Evolutionary conservation across 352 stramenopile genomes (phyloP).

Genomic region (Globisporangium nodosum): DNA sequence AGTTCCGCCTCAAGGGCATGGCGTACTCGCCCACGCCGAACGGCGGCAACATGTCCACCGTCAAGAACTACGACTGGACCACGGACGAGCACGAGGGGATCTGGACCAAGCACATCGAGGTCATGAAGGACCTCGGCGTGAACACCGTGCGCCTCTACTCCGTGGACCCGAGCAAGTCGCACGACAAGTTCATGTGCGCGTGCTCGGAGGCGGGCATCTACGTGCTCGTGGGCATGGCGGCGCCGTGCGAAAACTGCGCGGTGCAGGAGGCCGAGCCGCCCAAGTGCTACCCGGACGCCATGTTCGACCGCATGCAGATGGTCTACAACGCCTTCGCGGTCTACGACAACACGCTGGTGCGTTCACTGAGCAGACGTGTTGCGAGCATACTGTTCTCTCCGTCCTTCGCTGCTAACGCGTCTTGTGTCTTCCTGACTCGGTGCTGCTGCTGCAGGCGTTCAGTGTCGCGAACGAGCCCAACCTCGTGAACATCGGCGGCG

Average conservation of each 20-base stretch:
- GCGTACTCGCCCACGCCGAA: constrained; percentile 72
- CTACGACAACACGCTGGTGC: constrained; percentile 47
- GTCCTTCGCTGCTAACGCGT: neutral
- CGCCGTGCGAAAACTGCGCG: constrained; percentile 31
- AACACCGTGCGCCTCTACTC: constrained; percentile 71
- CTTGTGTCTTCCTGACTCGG: neutral
- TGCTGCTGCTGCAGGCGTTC: constrained; percentile 20
- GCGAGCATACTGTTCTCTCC: neutral
- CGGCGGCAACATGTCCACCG: constrained; percentile 26
- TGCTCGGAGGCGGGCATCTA: constrained; percentile 43
- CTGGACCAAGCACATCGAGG: constrained; percentile 40
- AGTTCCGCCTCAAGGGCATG: constrained; percentile 69
- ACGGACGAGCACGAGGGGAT: constrained; percentile 49
- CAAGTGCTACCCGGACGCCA: constrained; percentile 37
- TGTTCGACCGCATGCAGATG: constrained; percentile 35
- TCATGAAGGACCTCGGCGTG: constrained; percentile 56
- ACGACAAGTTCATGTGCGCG: constrained; percentile 80
- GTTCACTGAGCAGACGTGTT: neutral
- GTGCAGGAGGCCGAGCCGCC: constrained; percentile 26
- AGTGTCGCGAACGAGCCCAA: constrained; percentile 55
- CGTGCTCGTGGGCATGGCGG: constrained; percentile 42
- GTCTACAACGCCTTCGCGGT: constrained; percentile 54
- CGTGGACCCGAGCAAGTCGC: constrained; percentile 48
- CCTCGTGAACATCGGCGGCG: constrained; percentile 22
- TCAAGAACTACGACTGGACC: constrained; percentile 57